These are phyloP conservation scores for Cornus suecica DNA, from an alignment of 148 eudicot genomes.

Conservation along the genomic window DNA sequence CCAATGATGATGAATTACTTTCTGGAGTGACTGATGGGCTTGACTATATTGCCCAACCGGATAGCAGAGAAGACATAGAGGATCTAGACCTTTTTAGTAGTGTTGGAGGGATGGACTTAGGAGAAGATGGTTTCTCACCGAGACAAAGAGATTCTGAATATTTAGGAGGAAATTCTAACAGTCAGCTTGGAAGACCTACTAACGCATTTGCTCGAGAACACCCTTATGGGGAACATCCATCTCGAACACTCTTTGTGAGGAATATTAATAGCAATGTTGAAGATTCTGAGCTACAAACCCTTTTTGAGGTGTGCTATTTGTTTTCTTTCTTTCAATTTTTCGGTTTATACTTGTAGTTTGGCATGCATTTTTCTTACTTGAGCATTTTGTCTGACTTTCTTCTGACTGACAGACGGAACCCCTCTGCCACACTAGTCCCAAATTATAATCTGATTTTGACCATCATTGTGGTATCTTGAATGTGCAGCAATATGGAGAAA, in stretches of 20 bases:
- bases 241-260: slow-evolving; percentile 67
- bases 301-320: slow-evolving; percentile 50
- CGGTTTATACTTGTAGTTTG: not conserved
- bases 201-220: slow-evolving; percentile 31
- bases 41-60: slow-evolving; percentile 26
- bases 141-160: slow-evolving; percentile 27
- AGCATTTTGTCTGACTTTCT: not conserved
- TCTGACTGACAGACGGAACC: too few species aligned
- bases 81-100: slow-evolving; percentile 61
- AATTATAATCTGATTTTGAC: not conserved
- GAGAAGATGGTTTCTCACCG: slow-evolving; percentile 41
- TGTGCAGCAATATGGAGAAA: slow-evolving; percentile 72
- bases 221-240: slow-evolving; percentile 44
- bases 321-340: not conserved
- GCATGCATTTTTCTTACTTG: not conserved
- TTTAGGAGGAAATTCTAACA: slow-evolving; percentile 21
- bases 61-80: slow-evolving; percentile 42
- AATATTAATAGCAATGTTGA: slow-evolving; percentile 61
- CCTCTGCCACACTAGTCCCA: too few species aligned
- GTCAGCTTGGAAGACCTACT: slow-evolving; percentile 25
- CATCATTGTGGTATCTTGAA: slow-evolving; percentile 2
- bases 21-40: slow-evolving; percentile 57
- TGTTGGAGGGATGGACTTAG: slow-evolving; percentile 73
- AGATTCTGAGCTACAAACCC: slow-evolving; percentile 53
- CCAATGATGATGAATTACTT: slow-evolving; percentile 71